Evolutionary conservation across 2,329 filamentous ascomycete species (phyloP), one percentile per base, ranked within the genome.

Genomic region (Neonectria coccinea): DNA sequence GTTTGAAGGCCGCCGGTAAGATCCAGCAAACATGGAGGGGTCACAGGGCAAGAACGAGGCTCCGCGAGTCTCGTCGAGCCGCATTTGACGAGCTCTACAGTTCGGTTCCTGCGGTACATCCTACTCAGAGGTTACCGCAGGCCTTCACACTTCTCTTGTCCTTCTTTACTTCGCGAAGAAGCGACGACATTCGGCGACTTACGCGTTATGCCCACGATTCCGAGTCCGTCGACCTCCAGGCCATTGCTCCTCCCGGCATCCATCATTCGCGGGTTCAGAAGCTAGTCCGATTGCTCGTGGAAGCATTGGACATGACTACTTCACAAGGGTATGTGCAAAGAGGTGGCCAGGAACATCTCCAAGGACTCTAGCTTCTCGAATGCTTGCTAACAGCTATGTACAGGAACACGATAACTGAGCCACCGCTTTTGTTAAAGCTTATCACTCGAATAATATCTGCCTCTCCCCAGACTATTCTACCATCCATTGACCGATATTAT

Each of bases 11-110:
- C 5, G 88, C 89, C 14, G 90, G 87, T 70, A 85, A 82, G 54
- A 88, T 98, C 69, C 96, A 98, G 78, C 87, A 88, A 69, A 83
- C 86, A 78, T 98, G 94, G 94, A 88, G 95, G 77, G 94, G 94
- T 14, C 87, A 97, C 77, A 84, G 78, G 61, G 84, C 82, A 63
- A 88, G 94, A 71, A 84, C 82, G 64, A 76, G 78, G 55, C 81
- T 92, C 66, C 88, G 88, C 67, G 79, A 85, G 51, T 73, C 75
- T 59, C 89, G 87, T 80, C 85, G 91, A 67, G 76, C 78, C 55
- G 78, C 85, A 44, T 92, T 93, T 80, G 91, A 94, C 77, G 74
- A 80, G 9, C 75, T 86, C 36, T 90, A 91, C 71, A 73, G 72
- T 65, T 78, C 79, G 59, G 66, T 70, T 12, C 67, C 64, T 16